These are phyloP conservation scores for Arthrobotrys conoides DNA, from an alignment of 2,329 filamentous ascomycete genomes.

Conservation along the genomic window DNA sequence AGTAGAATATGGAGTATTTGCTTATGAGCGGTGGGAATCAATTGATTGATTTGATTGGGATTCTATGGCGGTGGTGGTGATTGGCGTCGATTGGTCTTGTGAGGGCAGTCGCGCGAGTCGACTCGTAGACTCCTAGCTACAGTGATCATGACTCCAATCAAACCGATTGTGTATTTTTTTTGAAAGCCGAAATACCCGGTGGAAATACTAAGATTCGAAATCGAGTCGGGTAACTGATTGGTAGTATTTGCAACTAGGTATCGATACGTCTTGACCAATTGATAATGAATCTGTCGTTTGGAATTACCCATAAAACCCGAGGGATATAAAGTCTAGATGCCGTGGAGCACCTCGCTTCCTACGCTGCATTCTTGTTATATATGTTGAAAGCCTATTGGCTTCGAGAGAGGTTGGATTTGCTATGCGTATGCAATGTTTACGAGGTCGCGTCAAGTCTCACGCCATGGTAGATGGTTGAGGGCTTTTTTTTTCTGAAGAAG, in stretches of 20 bases:
- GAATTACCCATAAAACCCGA: background rate
- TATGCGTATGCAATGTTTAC: slow-evolving; percentile 3
- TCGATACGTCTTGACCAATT: too few relatives aligned
- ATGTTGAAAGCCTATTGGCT: background rate
- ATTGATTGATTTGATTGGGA: background rate
- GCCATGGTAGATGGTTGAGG: background rate
- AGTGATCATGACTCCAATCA: too few relatives aligned
- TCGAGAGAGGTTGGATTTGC: background rate
- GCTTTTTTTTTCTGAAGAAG: background rate
- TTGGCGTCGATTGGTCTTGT: too few relatives aligned
- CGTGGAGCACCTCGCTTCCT: background rate
- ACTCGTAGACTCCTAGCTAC: too few relatives aligned
- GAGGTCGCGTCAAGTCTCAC: background rate
- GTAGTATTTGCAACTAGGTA: too few relatives aligned
- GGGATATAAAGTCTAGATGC: background rate
- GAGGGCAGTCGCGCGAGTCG: too few relatives aligned
- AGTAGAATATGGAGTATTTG: too few relatives aligned
- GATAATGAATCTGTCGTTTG: background rate
- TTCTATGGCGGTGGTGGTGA: too few relatives aligned
- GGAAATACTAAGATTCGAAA: background rate
- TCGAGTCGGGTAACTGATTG: background rate
- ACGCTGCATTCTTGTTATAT: background rate
- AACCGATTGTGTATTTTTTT: too few relatives aligned
- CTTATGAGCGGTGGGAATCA: too few relatives aligned
- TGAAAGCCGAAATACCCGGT: too few relatives aligned